phyloP scores from a whole-genome alignment of 495 filamentous ascomycete genomes.

The Oidiodendron maius region DNA sequence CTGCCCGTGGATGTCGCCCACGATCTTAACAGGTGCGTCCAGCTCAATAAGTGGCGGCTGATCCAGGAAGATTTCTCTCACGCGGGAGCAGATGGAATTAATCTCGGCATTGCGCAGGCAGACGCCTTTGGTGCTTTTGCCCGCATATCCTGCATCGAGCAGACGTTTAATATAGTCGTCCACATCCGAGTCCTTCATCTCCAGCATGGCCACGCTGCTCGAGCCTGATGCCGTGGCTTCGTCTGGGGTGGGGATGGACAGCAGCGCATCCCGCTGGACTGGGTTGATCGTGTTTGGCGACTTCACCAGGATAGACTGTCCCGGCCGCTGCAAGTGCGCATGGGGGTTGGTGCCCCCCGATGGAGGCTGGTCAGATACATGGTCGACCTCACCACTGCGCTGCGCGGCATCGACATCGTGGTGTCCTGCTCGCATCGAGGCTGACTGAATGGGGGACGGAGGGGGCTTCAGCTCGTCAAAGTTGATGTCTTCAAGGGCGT shows the following conservation, averaged over 20 bases:
- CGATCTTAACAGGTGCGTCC: slow-evolving; percentile 96
- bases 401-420: slow-evolving; percentile 76
- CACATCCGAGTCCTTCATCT: slow-evolving; percentile 84
- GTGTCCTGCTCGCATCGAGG: slow-evolving; percentile 68
- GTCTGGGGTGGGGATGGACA: slow-evolving; percentile 24
- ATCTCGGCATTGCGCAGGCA: slow-evolving; percentile 98
- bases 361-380: slow-evolving; percentile 90
- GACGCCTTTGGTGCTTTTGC: slow-evolving; percentile 95
- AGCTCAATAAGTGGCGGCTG: slow-evolving; percentile 92
- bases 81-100: slow-evolving; percentile 80
- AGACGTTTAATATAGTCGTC: slow-evolving; percentile 97
- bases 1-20: slow-evolving; percentile 96
- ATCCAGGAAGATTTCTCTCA: slow-evolving; percentile 80
- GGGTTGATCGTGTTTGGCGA: slow-evolving; percentile 55
- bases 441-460: slow-evolving; percentile 81
- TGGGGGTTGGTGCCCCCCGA: slow-evolving; percentile 47
- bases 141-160: slow-evolving; percentile 89
- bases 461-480: slow-evolving; percentile 56
- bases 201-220: slow-evolving; percentile 56
- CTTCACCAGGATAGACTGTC: slow-evolving; percentile 79
- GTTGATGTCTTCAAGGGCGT: slow-evolving; percentile 10
- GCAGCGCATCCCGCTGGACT: slow-evolving; percentile 27
- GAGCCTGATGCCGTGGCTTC: slow-evolving; percentile 24
- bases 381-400: slow-evolving; percentile 84
- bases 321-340: slow-evolving; percentile 48